Base-by-base conservation (phyloP, 1,284 basidiomycete genomes). In the Marasmius oreades region DNA sequence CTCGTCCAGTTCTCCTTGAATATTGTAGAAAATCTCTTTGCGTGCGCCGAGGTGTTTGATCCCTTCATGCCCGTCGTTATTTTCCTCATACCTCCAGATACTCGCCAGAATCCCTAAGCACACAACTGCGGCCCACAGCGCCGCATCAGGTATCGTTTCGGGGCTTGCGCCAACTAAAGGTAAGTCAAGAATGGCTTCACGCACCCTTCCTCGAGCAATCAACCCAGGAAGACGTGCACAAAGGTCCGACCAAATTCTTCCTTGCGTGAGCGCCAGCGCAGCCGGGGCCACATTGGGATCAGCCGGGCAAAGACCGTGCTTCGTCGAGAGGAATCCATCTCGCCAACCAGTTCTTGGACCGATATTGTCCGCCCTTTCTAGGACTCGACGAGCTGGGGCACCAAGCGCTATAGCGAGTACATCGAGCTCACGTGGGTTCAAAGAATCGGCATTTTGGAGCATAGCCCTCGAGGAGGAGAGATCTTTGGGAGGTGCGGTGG, bases 61-160 rank as follows among this genome's bases (percentile, higher is more conserved):
- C 1, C 58, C 58, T 36, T 59, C 58, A 33, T 56, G 55, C 5
- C 58, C 58, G 48, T 59, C 58, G 26, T 59, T 56, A 36, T 39
- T 33, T 5, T 56, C 55, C 43, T 59, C 58, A 26, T 59, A 59
- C 14, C 58, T 46, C 55, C 55, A 59, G 26, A 59, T 59, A 18
- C 55, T 57, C 8, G 58, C 58, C 7, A 59, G 23, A 26, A 59
- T 59, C 18, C 58, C 58, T 8, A 59, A 51, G 24, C 58, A 59
- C 12, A 59, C 58, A 14, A 59, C 58, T 10, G 55, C 26, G 14
- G 58, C 58, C 58, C 58, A 58, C 12, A 58, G 23, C 5, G 57
- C 57, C n/a, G 33, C 47, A 45, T 58, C 57, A 16, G 57, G 57
- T 26, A 58, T 51, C 34, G 34, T 47, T 4, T 51, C 48, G 6